Conservation (phyloP, 192 early-diverging fungal genomes). For the Gonapodya sp. region DNA sequence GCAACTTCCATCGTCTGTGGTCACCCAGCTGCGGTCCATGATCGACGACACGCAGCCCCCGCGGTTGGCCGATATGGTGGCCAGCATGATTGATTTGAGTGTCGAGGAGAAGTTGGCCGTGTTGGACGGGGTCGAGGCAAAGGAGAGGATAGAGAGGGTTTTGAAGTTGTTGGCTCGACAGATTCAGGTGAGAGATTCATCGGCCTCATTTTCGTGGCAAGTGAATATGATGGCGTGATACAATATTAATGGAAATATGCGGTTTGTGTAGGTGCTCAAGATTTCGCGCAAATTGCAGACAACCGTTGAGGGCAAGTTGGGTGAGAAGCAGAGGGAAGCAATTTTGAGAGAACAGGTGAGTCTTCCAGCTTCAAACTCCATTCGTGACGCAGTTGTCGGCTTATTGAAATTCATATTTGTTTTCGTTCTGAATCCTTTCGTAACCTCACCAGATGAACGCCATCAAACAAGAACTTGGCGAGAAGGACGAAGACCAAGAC, state of each 20-base stretch:
- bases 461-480: constrained; percentile 71
- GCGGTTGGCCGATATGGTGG: constrained; percentile 57
- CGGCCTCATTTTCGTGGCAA: not conserved
- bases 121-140: constrained; percentile 41
- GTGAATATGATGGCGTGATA: not conserved
- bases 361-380: not conserved
- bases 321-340: constrained; percentile 70
- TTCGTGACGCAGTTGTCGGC: not conserved
- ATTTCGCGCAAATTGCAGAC: constrained; percentile 66
- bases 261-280: constrained; percentile 55
- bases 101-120: constrained; percentile 62
- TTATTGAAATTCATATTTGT: too few species aligned
- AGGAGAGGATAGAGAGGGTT: constrained; percentile 42
- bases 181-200: constrained; percentile 34
- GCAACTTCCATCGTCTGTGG: constrained; percentile 51
- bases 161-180: constrained; percentile 60
- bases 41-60: constrained; percentile 43
- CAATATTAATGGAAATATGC: not conserved
- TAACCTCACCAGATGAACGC: constrained; percentile 45
- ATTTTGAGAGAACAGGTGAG: constrained; percentile 65
- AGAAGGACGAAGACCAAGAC: constrained; percentile 57
- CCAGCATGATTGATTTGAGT: constrained; percentile 59
- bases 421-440: not conserved
- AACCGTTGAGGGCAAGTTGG: constrained; percentile 62
- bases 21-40: constrained; percentile 54